Base-by-base conservation (phyloP, 2,329 filamentous ascomycete species). In the Lecanicillium sp. region DNA sequence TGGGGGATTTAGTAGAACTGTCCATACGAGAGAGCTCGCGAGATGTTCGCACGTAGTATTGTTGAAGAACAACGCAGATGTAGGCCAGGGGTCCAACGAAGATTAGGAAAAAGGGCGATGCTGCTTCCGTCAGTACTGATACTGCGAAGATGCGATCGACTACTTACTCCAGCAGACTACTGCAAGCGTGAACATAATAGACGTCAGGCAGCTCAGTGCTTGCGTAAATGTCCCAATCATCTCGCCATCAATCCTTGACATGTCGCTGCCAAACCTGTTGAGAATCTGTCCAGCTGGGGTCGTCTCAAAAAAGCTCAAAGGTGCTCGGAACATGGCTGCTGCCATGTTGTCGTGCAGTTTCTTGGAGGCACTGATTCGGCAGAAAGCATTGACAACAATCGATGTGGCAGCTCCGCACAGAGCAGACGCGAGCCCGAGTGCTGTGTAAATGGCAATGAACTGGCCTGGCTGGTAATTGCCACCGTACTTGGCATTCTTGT, bases 251-350 rank as follows among this genome's bases (percentile, higher is more conserved):
- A 39, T 39, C 25, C 31, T 66, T 76, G 46, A 64, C 31, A 39
- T 39, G 37, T 39, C 83, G 79, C 81, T 90, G 25, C 87, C 94
- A 60, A 95, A 95, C 36, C 88, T 76, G 60, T 95, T 95, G 42
- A 95, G 68, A 52, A 95, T 94, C 42, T 88, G 79, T 17, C 88
- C 88, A 47, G 86, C 84, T 10, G 88, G 88, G 5, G 88, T 95
- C 1, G 87, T 92, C 59, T 95, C 88, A 52, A 95, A 95, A 65
- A 95, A 95, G 53, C 77, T 87, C 88, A 95, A 95, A 38, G 88
- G 88, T 20, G 86, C 89, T 49, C 88, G 77, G 72, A 95, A 95
- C 49, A 94, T 94, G 14, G 88, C 86, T 51, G 81, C 87, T 22
- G 87, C 87, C 87, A 94, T 94, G 49, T 84, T 74, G 62, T 94